A percentile compares a stretch with the other conserved stretches of the same genome.
These are phyloP conservation scores for Ophiostoma sp. DNA, from an alignment of 2,329 filamentous ascomycete species.

Conservation along the genomic window DNA sequence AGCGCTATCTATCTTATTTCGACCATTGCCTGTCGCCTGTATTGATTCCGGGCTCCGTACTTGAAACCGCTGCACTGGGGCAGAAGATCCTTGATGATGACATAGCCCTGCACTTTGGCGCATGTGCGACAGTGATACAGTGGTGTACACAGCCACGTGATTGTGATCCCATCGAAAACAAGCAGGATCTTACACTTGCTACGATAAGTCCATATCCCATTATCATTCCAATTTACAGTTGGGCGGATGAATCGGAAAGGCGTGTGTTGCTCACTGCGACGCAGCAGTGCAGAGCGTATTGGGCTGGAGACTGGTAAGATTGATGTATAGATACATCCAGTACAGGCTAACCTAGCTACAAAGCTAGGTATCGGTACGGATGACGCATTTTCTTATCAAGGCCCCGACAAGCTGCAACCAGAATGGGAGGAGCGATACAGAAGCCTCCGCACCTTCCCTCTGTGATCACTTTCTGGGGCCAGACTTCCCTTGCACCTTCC, in stretches of 20 bases:
- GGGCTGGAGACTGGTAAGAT: slow-evolving; percentile 9
- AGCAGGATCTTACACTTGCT: background rate
- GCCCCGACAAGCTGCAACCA: background rate
- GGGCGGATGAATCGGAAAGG: slow-evolving; percentile 23
- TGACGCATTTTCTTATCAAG: slow-evolving; percentile 4
- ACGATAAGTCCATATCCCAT: background rate
- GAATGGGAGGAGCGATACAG: background rate
- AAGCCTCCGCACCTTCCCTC: background rate
- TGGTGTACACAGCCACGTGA: background rate
- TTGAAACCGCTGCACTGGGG: too few species aligned
- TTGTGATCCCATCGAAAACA: background rate
- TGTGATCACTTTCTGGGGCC: background rate
- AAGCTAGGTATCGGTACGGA: background rate
- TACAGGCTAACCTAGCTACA: background rate
- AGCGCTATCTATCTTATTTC: too few species aligned
- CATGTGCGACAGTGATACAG: background rate
- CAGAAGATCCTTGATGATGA: background rate
- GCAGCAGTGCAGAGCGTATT: background rate
- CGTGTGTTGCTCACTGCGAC: slow-evolving; percentile 12
- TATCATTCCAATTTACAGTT: background rate
- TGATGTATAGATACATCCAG: background rate
- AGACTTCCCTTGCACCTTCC: background rate
- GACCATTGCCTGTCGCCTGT: too few species aligned
- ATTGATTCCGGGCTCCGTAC: too few species aligned
- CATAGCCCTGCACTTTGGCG: background rate